phyloP scores from a whole-genome alignment of 208 protist species.

The Trypanosoma avium region DNA sequence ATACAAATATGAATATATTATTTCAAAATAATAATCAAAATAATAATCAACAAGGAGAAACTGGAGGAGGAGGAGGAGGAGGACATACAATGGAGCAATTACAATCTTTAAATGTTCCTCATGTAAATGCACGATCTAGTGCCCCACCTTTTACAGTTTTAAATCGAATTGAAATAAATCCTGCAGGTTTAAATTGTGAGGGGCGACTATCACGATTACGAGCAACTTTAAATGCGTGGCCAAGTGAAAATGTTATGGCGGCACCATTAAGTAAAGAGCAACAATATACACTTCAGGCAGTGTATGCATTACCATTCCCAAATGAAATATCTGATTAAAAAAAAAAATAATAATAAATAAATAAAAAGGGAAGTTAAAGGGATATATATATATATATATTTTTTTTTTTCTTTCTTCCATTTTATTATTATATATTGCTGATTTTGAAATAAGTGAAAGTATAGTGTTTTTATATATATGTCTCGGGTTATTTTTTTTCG shows the following conservation, averaged over 20 bases:
- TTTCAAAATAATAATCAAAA: too few relatives aligned
- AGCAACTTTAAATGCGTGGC: constrained; percentile 57
- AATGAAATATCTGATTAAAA: constrained; percentile 33
- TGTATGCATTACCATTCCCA: constrained; percentile 62
- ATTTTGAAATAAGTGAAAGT: too few relatives aligned
- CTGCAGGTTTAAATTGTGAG: constrained; percentile 39
- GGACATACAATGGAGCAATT: constrained; percentile 53
- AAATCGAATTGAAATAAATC: constrained; percentile 59
- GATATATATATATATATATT: background rate
- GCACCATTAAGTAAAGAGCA: constrained; percentile 33
- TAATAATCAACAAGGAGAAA: too few relatives aligned
- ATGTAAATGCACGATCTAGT: constrained; percentile 13
- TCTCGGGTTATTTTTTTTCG: too few relatives aligned
- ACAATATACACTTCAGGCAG: constrained; percentile 42
- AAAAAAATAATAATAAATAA: background rate
- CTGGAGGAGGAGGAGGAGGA: too few relatives aligned
- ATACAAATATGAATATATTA: too few relatives aligned
- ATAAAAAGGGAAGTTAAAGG: background rate
- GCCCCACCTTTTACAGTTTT: constrained; percentile 24
- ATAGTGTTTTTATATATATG: too few relatives aligned
- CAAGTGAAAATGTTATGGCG: constrained; percentile 41
- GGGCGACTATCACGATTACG: constrained; percentile 50
- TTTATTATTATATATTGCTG: too few relatives aligned
- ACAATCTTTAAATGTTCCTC: constrained; percentile 50
- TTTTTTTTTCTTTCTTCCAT: background rate